Base-by-base conservation (phyloP, 148 eudicot genomes). In the Rhododendron mucronatum region DNA sequence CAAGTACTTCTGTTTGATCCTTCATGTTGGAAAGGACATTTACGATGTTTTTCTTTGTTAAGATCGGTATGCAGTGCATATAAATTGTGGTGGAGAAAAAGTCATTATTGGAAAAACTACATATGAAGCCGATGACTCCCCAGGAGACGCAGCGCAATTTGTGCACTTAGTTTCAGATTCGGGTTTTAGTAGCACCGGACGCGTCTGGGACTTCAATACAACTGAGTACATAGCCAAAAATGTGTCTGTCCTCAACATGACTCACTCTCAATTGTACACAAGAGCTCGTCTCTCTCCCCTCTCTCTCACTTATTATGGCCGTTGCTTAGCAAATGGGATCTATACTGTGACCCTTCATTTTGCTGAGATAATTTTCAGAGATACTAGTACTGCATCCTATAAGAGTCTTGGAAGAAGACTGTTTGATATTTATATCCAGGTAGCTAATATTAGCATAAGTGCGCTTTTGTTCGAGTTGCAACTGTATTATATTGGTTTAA, bases 371-470 rank as follows among this genome's bases (percentile, higher is more conserved):
- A 83, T 89, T 41, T 91, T 93, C 57, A 88, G 86, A 78, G 82
- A 87, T 39, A 90, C n/a, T n/a, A n/a, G n/a, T n/a, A n/a, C 88
- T 61, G 75, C 44, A 76, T 90, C 95, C 48, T 92, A 61, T 83
- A 33, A 67, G 7, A 90, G 94, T 84, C 95, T 94, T 84, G 97
- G 97, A 88, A 89, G 92, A 85, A 90, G 95, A 35, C 88, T 91
- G 5, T 94, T 94, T 89, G 94, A 94, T 85, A 80, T 94, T 48
- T 94, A 94, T 87, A 89, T 94, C 67, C 97, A 94, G 95, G 97
- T 94, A 80, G 51, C 57, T 45, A 61, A 21, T 41, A 59, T 30
- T 12, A 79, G 21, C 14, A 0, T 61, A 9, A 41, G 20, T 82
- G 9, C 47, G 30, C 12, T 76, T 76, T 75, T n/a, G 28, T 61